Evolutionary conservation across 2,329 filamentous ascomycete species (phyloP), one percentile per base, ranked within the genome.

Genomic region (Stachybotrys elegans): DNA sequence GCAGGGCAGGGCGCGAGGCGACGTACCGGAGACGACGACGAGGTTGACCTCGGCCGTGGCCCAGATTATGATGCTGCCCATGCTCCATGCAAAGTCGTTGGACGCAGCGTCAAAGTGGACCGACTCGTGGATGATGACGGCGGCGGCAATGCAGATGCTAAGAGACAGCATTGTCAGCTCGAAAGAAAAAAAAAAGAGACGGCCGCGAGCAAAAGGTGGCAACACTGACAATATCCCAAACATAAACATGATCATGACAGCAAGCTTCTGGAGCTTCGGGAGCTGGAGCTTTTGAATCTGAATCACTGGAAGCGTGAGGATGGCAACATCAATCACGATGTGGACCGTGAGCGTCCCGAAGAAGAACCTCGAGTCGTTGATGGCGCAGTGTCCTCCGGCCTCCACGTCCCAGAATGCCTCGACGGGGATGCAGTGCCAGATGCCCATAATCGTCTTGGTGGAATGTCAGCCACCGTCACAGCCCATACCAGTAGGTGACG

Each of bases 351-450:
- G 52, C 1, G 59, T 62, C 8, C 61, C 60, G 31, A 63, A 58
- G 45, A 63, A 62, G 50, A 62, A 64, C 23, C 55, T 59, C 4
- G 51, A 50, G n/a, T 58, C 57, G 32, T 63, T 46, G 16, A 57
- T 53, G 21, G 23, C 40, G 42, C 53, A 54, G 2, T 36, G 23
- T 17, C 3, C 6, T 2, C 14, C 52, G 17, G 51, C 46, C 3
- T 39, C 39, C 5, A 44, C 41, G 17, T 55, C 48, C 60, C 59
- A 64, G 45, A 58, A 62, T 13, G 50, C 52, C 17, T 57, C 51
- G 4, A 62, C 46, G 2, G 61, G 61, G 3, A 56, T 32, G 45
- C 59, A 62, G 27, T 58, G 55, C 43, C 60, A 61, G n/a, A 60
- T 54, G 9, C 48, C 51, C 14, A 60, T 45, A 36, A 60, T 53